These are phyloP conservation scores for Tanacetum coccineum DNA, from an alignment of 129 eudicot genomes.

Conservation along the genomic window DNA sequence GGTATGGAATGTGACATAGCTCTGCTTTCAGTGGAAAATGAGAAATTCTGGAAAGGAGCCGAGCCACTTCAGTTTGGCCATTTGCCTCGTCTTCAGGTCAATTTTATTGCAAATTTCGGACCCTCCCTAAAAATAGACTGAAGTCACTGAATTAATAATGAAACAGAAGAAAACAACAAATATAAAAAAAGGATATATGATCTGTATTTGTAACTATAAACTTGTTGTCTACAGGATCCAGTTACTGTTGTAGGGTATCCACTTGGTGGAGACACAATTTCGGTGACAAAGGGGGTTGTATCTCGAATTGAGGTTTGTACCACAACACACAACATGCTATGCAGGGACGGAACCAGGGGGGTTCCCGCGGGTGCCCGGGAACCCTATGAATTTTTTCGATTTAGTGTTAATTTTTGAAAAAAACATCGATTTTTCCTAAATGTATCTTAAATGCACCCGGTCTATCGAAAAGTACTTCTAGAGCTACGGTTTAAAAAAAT, in stretches of 20 bases:
- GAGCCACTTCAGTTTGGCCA: slow-evolving; percentile 76
- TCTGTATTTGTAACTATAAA: slow-evolving; percentile 17
- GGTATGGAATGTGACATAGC: slow-evolving; percentile 97
- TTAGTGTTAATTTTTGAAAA: too few relatives aligned
- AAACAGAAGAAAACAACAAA: neutral
- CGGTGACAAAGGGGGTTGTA: slow-evolving; percentile 97
- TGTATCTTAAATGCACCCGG: too few relatives aligned
- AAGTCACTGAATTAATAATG: slow-evolving; percentile 1
- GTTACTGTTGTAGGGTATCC: slow-evolving; percentile 99
- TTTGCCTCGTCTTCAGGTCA: slow-evolving; percentile 94
- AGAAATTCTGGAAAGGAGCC: slow-evolving; percentile 89
- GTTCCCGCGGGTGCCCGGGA: too few relatives aligned
- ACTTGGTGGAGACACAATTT: slow-evolving; percentile 98
- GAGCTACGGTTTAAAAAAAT: too few relatives aligned
- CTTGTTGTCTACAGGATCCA: slow-evolving; percentile 54
- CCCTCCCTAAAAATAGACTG: neutral
- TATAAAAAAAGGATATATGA: slow-evolving; percentile 1
- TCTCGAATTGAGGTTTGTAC: slow-evolving; percentile 92
- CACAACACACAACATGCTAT: too few relatives aligned
- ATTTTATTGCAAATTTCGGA: slow-evolving; percentile 11
- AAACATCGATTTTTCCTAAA: too few relatives aligned
- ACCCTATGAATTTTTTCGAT: too few relatives aligned
- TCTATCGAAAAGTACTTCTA: too few relatives aligned
- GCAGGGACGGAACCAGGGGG: too few relatives aligned
- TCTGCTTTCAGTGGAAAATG: slow-evolving; percentile 81